Evolutionary conservation across 2,329 filamentous ascomycete genomes (phyloP).

Genomic region (Thermoascus crustaceus): DNA sequence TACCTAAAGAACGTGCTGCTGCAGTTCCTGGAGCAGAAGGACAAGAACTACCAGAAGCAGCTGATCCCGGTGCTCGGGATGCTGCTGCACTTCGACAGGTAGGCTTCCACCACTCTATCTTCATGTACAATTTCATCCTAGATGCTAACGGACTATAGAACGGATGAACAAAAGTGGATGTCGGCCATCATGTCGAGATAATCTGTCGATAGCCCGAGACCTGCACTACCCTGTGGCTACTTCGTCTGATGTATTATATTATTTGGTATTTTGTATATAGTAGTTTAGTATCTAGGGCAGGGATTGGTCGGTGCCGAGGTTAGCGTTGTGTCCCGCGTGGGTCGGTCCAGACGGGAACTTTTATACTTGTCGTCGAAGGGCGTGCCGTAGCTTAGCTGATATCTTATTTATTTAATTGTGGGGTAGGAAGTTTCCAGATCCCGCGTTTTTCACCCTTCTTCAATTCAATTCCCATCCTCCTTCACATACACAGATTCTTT

Average conservation of each 20-base stretch:
- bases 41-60: constrained; percentile 61
- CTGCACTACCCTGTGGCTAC: not conserved
- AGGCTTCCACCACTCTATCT: constrained; percentile 18
- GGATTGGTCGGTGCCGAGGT: not conserved
- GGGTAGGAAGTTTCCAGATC: not conserved
- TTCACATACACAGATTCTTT: not conserved
- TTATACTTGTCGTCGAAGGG: not conserved
- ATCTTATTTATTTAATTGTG: not conserved
- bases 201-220: constrained; percentile 7
- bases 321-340: not conserved
- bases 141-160: constrained; percentile 33
- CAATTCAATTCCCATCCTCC: not conserved
- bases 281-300: not conserved
- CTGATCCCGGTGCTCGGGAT: constrained; percentile 58
- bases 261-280: not conserved
- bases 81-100: constrained; percentile 59
- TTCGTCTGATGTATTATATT: not conserved
- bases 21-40: constrained; percentile 58
- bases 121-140: not conserved
- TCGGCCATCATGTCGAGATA: constrained; percentile 56
- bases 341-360: not conserved
- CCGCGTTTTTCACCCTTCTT: not conserved
- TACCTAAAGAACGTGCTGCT: constrained; percentile 60
- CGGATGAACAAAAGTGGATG: constrained; percentile 82
- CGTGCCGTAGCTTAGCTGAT: not conserved